Percentiles rank a stretch among this genome's conserved stretches.
Conservation (phyloP, 2,329 filamentous ascomycete species). For the Pyrenochaeta sp. region DNA sequence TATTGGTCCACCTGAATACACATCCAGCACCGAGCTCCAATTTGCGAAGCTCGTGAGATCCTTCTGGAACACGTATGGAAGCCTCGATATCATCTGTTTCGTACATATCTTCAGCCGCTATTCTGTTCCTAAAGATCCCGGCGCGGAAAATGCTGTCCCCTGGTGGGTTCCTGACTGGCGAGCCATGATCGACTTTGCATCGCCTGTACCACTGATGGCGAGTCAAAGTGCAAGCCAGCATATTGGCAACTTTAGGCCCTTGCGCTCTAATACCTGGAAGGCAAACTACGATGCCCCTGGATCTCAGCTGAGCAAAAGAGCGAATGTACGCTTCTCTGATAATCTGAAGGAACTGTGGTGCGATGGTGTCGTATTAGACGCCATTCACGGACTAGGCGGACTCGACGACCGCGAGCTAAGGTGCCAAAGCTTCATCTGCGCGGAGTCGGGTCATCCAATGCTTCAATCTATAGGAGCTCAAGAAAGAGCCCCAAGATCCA, state of each 20-base stretch:
- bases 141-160: constrained; percentile 20
- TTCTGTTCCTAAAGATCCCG: constrained; percentile 21
- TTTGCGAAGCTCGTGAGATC: constrained; percentile 40
- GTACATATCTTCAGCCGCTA: constrained; percentile 38
- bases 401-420: constrained; percentile 36
- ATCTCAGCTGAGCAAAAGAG: constrained; percentile 17
- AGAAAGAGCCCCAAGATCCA: constrained; percentile 10
- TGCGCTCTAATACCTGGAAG: constrained; percentile 31
- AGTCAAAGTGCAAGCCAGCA: constrained; percentile 40
- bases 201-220: constrained; percentile 46
- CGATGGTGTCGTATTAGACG: constrained; percentile 35
- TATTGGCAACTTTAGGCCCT: constrained; percentile 42
- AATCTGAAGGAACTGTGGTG: constrained; percentile 35
- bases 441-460: constrained; percentile 21
- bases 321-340: constrained; percentile 31
- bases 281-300: constrained; percentile 39
- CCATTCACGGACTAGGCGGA: constrained; percentile 33
- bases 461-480: constrained; percentile 16
- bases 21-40: constrained; percentile 18
- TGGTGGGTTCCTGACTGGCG: constrained; percentile 44
- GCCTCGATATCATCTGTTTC: constrained; percentile 43
- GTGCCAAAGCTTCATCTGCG: constrained; percentile 38
- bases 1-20: constrained; percentile 37
- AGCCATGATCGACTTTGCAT: constrained; percentile 33
- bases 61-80: constrained; percentile 33